Evolutionary conservation across 108 stramenopile species (phyloP).

Genomic region (Epipyxis sp.): DNA sequence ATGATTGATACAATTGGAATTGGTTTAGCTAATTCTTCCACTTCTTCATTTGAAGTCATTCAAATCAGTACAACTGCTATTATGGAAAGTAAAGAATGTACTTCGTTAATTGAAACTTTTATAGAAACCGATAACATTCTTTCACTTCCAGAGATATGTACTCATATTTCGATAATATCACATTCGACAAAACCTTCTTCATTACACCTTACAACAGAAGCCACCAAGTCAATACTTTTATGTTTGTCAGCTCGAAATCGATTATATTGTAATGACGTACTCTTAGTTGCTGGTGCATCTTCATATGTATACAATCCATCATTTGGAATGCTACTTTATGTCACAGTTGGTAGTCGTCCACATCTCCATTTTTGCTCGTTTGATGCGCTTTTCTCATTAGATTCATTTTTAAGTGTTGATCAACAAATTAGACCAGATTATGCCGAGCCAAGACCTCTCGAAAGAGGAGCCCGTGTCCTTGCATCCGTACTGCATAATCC

Average conservation of each 20-base stretch:
- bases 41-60: too few species aligned
- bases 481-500: neutral
- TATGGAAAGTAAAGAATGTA: too few species aligned
- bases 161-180: too few species aligned
- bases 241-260: neutral
- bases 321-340: neutral
- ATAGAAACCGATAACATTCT: too few species aligned
- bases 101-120: too few species aligned
- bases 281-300: neutral
- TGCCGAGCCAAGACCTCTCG: conserved; percentile 4
- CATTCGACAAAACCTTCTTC: too few species aligned
- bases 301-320: conserved; percentile 8
- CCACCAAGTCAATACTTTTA: too few species aligned
- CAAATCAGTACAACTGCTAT: too few species aligned
- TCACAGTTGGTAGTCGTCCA: neutral
- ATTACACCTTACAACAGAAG: too few species aligned
- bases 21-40: too few species aligned
- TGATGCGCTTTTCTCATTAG: neutral
- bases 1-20: too few species aligned
- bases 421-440: neutral
- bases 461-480: conserved; percentile 19
- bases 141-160: too few species aligned
- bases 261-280: neutral
- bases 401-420: neutral
- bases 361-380: neutral